Conservation (phyloP, 129 eudicot genomes). For the Sambucus nigra region DNA sequence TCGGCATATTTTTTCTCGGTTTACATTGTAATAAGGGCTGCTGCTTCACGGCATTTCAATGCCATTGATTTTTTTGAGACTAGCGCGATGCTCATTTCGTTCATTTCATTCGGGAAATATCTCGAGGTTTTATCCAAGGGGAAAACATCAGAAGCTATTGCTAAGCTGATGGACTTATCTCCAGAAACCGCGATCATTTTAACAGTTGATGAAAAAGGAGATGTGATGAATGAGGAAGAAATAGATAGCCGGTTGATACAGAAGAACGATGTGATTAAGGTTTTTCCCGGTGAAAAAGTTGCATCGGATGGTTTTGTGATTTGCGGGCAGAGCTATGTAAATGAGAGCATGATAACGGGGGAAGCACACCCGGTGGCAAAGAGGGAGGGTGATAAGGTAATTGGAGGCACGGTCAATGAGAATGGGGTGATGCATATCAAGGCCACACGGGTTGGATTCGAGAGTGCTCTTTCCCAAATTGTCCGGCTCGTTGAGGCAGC, state of each 20-base stretch:
- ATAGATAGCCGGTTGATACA: constrained; percentile 27
- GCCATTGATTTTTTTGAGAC: constrained; percentile 50
- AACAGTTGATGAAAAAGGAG: constrained; percentile 23
- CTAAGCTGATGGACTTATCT: constrained; percentile 34
- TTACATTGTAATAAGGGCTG: constrained; percentile 32
- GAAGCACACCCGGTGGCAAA: constrained; percentile 36
- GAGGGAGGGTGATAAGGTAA: constrained; percentile 29
- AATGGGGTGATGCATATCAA: constrained; percentile 28
- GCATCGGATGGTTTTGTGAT: constrained; percentile 32
- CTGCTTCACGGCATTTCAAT: constrained; percentile 23
- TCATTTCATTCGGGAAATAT: constrained; percentile 33
- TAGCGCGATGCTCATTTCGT: constrained; percentile 38
- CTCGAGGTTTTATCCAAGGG: constrained; percentile 38
- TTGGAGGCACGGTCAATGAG: constrained; percentile 43
- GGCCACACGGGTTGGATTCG: constrained; percentile 37
- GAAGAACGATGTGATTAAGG: constrained; percentile 25
- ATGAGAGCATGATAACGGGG: constrained; percentile 46
- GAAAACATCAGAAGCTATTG: constrained; percentile 41
- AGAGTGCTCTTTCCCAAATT: constrained; percentile 36
- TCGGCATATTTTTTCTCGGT: constrained; percentile 50
- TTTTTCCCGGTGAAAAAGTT: constrained; percentile 33
- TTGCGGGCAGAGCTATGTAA: constrained; percentile 33
- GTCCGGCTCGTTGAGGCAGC: constrained; percentile 38
- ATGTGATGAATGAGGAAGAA: constrained; percentile 21
- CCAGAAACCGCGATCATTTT: constrained; percentile 32